Conservation (phyloP, 306 rosid genomes). For the Oxytropis ochrocephala region DNA sequence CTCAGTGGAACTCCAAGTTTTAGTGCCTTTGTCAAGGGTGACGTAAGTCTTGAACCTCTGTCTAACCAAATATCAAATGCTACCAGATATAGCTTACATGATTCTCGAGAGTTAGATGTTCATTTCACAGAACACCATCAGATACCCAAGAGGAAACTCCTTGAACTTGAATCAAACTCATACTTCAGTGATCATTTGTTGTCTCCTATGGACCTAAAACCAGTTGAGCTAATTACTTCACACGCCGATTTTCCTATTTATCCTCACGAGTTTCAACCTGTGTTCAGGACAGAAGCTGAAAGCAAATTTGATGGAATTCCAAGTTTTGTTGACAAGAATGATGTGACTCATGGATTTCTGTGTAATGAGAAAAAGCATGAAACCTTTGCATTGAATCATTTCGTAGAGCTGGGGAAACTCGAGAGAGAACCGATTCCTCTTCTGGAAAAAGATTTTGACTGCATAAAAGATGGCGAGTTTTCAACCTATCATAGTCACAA, state of each 20-base stretch:
- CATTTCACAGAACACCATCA: conserved; percentile 27
- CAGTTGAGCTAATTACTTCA: conserved; percentile 32
- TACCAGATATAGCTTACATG: conserved; percentile 28
- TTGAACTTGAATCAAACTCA: conserved; percentile 36
- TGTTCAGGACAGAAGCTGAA: conserved; percentile 35
- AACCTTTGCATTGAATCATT: conserved; percentile 15
- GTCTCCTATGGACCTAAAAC: conserved; percentile 29
- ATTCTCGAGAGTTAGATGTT: conserved; percentile 34
- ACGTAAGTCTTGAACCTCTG: conserved; percentile 18
- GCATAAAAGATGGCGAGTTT: conserved; percentile 17
- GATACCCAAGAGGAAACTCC: conserved; percentile 23
- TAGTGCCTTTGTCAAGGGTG: conserved; percentile 21
- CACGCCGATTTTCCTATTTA: conserved; percentile 26
- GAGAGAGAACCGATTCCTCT: conserved; percentile 33
- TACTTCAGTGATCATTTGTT: conserved; percentile 27
- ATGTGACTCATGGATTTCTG: conserved; percentile 24
- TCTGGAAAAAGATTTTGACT: conserved; percentile 37
- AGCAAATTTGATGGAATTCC: conserved; percentile 17
- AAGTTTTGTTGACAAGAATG: conserved; percentile 25
- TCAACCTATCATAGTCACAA: conserved; percentile 21
- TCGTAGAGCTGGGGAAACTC: conserved; percentile 26
- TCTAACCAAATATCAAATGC: conserved; percentile 25
- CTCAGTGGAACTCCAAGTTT: conserved; percentile 22
- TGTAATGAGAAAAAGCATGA: conserved; percentile 27
- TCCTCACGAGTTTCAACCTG: conserved; percentile 20